Percentiles rank a stretch among this genome's conserved stretches.
phyloP scores from a whole-genome alignment of 306 rosid species.

The Pyrus betulifolia region DNA sequence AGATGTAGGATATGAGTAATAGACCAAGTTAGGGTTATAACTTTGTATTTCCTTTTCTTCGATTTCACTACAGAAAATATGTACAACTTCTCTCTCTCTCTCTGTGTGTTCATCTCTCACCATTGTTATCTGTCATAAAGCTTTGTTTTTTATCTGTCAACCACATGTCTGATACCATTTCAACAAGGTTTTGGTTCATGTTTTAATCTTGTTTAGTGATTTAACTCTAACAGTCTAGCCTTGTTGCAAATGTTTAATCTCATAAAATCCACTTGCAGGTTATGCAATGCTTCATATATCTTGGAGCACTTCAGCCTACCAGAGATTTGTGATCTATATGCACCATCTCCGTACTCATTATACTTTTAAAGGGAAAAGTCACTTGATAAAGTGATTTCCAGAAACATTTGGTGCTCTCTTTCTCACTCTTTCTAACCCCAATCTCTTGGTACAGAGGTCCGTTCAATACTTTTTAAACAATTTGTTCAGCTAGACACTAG shows the following conservation, averaged over 20 bases:
- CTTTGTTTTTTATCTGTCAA: no score
- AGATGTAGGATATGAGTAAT: no score
- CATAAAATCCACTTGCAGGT: constrained; percentile 44
- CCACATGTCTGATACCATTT: no score
- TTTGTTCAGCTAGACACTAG: constrained; percentile 52
- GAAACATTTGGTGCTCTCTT: not conserved
- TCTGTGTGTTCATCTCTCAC: no score
- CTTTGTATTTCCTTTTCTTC: no score
- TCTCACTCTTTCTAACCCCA: not conserved
- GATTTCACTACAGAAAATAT: no score
- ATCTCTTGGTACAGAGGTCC: constrained; percentile 68
- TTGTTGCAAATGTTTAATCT: constrained; percentile 5
- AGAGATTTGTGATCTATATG: constrained; percentile 67
- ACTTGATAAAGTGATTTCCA: not conserved
- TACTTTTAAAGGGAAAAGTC: not conserved
- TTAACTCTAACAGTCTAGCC: not conserved
- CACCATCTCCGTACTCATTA: not conserved
- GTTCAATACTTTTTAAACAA: constrained; percentile 72
- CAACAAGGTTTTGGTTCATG: no score
- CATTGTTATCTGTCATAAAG: no score
- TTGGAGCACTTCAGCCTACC: constrained; percentile 79
- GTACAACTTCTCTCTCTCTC: no score
- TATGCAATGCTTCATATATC: constrained; percentile 61
- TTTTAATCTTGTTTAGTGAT: no score
- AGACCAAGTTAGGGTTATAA: no score